Evolutionary conservation across 176 grass and related monocot species (phyloP), one percentile per base, ranked within the genome.

Genomic region (sorghum (Sorghum bicolor)): DNA sequence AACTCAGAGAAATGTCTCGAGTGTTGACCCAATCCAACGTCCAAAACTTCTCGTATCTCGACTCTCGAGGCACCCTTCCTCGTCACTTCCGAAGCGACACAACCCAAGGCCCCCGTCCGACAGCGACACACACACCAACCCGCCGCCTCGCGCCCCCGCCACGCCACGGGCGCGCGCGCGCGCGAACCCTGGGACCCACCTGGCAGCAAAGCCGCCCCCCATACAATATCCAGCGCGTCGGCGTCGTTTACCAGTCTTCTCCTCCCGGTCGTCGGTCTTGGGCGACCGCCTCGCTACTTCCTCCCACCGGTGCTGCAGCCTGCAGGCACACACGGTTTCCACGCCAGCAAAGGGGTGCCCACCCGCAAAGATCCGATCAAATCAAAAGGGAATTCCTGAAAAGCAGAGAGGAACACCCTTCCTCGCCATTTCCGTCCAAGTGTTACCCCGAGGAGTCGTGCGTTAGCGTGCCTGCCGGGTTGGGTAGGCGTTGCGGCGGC

Each of bases 311-410:
- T 43, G 39, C 33, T 5, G 34, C 31, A n/a, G n/a, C n/a, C 40
- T 13, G n/a, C 57, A 4, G 7, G 55, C 64, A 72, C 88, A 90
- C 88, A 82, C 88, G 88, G 83, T 86, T 90, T 90, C 84, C 88
- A 74, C 79, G 39, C 47, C 33, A 34, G 70, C 69, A 37, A 10
- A 10, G 39, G 20, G n/a, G 53, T 15, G 57, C 68, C 55, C 53
- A 43, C 48, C 48, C 4, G 72, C 64, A 64, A 86, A 73, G 79
- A 86, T 86, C 44, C 57, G 67, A 86, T 67, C 88, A 90, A 78
- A 90, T 17, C 74, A 53, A 73, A 68, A 36, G 32, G 25, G 40
- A 39, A 19, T 78, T 68, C 26, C 63, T 55, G 13, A 22, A 8
- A 38, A 75, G 9, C 11, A 76, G 19, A 52, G 6, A 16, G 12